These are phyloP conservation scores for Silybum marianum DNA, from an alignment of 129 eudicot genomes.

Conservation along the genomic window DNA sequence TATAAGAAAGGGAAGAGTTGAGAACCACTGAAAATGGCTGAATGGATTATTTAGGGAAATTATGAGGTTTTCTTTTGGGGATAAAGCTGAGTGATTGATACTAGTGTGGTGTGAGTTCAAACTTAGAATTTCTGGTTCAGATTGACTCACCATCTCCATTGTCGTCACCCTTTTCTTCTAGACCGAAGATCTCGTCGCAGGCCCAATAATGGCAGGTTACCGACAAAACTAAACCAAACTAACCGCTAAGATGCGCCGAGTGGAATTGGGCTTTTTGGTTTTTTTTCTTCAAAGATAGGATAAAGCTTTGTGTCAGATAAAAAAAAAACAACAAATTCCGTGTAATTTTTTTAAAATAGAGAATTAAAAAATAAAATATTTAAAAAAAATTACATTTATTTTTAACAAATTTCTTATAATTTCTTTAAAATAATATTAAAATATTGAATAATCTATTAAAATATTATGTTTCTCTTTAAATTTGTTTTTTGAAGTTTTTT, in stretches of 20 bases:
- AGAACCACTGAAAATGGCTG: slow-evolving; percentile 60
- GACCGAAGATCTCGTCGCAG: neutral
- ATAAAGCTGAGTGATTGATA: slow-evolving; percentile 32
- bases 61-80: slow-evolving; percentile 32
- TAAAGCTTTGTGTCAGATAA: too few species aligned
- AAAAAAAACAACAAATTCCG: too few species aligned
- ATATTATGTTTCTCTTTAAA: too few species aligned
- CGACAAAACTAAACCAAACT: neutral
- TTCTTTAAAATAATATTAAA: too few species aligned
- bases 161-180: neutral
- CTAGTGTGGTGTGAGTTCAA: slow-evolving; percentile 73
- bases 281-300: too few species aligned
- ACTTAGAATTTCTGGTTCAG: slow-evolving; percentile 33
- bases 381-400: too few species aligned
- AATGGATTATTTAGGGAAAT: slow-evolving; percentile 27
- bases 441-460: too few species aligned
- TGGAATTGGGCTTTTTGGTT: too few species aligned
- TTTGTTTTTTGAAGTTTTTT: too few species aligned
- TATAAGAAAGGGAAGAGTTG: slow-evolving; percentile 27
- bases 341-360: too few species aligned
- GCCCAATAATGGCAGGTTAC: slow-evolving; percentile 20
- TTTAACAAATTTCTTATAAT: too few species aligned
- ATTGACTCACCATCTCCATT: slow-evolving; percentile 22
- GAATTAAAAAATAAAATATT: too few species aligned
- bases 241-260: neutral